Percentiles rank a stretch among this genome's conserved stretches.
Conservation (phyloP, 108 stramenopile species). For the Skeletonema grethae region DNA sequence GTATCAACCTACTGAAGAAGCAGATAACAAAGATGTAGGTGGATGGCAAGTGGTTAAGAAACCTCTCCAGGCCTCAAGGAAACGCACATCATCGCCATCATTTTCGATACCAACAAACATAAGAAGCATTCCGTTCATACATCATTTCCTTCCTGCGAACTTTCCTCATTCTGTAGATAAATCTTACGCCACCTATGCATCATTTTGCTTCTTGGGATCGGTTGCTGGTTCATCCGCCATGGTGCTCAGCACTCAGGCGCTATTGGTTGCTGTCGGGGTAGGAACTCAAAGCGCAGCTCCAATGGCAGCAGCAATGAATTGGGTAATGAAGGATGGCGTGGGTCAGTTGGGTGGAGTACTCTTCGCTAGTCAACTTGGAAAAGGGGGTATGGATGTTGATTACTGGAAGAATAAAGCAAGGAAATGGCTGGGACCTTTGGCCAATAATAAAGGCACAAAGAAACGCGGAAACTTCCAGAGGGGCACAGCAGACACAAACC, state of each 20-base stretch:
- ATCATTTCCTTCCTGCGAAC: slow-evolving; percentile 78
- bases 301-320: slow-evolving; percentile 96
- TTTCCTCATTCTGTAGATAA: slow-evolving; percentile 79
- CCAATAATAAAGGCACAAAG: background rate
- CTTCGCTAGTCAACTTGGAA: slow-evolving; percentile 87
- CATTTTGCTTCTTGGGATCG: slow-evolving; percentile 64
- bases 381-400: slow-evolving; percentile 45
- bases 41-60: slow-evolving; percentile 22
- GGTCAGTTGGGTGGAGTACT: slow-evolving; percentile 94
- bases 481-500: slow-evolving; percentile 82
- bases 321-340: slow-evolving; percentile 97
- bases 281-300: slow-evolving; percentile 86
- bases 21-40: background rate
- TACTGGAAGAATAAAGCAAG: slow-evolving; percentile 32
- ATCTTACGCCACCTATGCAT: slow-evolving; percentile 70
- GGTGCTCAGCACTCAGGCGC: slow-evolving; percentile 90
- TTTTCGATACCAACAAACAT: slow-evolving; percentile 18
- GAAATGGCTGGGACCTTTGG: slow-evolving; percentile 1
- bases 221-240: slow-evolving; percentile 79
- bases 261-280: slow-evolving; percentile 91
- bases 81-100: background rate
- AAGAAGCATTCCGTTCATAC: slow-evolving; percentile 38
- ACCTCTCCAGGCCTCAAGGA: background rate
- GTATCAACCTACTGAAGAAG: slow-evolving; percentile 4
- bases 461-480: slow-evolving; percentile 30